phyloP scores from a whole-genome alignment of 2,329 filamentous ascomycete genomes.

The Nemania bipapillata region DNA sequence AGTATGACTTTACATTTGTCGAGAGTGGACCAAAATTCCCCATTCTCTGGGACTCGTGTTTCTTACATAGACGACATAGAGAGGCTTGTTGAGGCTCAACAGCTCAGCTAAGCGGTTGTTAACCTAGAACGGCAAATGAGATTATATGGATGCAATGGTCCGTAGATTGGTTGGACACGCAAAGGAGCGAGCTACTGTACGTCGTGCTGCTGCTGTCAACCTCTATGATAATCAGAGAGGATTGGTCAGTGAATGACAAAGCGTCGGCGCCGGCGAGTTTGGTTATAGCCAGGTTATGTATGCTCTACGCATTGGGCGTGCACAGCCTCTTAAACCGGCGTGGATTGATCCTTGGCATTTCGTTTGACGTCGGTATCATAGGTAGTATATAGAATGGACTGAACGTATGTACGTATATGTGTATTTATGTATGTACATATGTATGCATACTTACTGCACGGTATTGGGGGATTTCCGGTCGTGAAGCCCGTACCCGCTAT shows the following conservation, averaged over 20 bases:
- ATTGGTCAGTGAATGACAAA: neutral
- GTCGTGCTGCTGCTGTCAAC: neutral
- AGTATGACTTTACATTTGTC: neutral
- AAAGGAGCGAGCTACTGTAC: neutral
- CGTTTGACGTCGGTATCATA: neutral
- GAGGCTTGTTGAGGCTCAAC: no score
- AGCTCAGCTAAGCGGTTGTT: neutral
- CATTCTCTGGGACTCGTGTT: neutral
- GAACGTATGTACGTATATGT: neutral
- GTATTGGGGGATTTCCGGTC: neutral
- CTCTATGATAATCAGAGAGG: neutral
- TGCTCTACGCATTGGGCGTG: neutral
- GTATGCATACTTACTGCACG: no score
- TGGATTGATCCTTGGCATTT: neutral
- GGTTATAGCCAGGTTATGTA: neutral
- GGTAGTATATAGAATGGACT: neutral
- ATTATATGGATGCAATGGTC: neutral
- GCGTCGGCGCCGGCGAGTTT: neutral
- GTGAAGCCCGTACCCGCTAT: no score
- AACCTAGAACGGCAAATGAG: conserved; percentile 29
- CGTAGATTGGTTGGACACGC: neutral
- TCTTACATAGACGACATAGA: neutral
- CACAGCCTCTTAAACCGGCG: neutral
- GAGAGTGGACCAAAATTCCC: neutral
- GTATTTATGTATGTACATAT: neutral